Base-by-base conservation (phyloP, 805 yeast genomes). In the Candida namnaoensis region DNA sequence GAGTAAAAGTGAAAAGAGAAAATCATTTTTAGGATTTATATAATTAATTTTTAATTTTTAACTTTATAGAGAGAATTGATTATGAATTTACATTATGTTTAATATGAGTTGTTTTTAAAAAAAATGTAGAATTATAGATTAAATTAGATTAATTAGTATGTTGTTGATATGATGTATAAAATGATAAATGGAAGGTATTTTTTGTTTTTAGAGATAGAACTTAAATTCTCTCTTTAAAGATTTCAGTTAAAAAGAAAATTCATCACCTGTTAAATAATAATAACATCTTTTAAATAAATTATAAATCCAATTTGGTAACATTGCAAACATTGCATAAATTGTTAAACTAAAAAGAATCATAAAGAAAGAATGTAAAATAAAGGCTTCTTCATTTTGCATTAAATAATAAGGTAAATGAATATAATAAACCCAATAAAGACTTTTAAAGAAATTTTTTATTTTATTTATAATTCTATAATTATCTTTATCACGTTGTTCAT, bases 371-470 rank as follows among this genome's bases (percentile, higher is more conserved):
- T 66, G 74, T 14, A 69, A 47, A 13, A 63, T 48, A 39, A 64
- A 63, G 2, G 73, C 69, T 41, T 69, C 73, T 37, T 59, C 62
- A 4, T 60, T 48, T 24, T 70, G 65, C 71, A 69, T 65, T 40
- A 69, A 43, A 43, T 68, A 68, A 47, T 62, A 68, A 14, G 74
- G 74, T 38, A 68, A 47, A 47, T 69, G 72, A 25, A 68, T 60
- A 41, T 68, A 68, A 45, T 69, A 69, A 38, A 61, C 65, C 73
- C 73, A 69, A 46, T 65, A 68, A 15, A 67, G 44, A 34, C 53
- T 56, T 35, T 55, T 56, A n/a, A 60, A 43, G 24, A 57, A 44
- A 34, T 56, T 58, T 40, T 51, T 59, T 33, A 59, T 41, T 44
- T 48, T 54, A 28, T 58, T 56, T 26, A 50, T 43, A 2, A 56